Evolutionary conservation across 768 basidiomycete genomes (phyloP), one percentile per base, ranked within the genome.

Genomic region (Hygrocybe coccinea): DNA sequence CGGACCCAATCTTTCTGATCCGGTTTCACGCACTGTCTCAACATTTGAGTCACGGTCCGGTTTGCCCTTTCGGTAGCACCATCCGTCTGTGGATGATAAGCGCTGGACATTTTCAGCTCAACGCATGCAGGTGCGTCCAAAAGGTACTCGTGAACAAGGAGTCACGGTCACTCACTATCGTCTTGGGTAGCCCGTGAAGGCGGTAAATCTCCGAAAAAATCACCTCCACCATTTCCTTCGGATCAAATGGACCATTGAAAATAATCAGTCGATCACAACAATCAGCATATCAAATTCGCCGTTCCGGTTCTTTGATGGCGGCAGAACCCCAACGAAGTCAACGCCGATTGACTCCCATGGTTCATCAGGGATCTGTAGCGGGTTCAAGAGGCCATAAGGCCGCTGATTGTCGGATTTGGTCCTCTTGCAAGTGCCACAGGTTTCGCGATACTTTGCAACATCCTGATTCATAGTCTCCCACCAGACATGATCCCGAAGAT

Each of bases 61-160:
- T 70, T 71, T 0, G 70, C 68, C 2, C 66, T 56, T 59, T 75
- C 72, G 1, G 67, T 70, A 1, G 64, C 55, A 1, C 73, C 73
- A 58, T 72, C 63, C 5, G 54, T 48, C 17, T 49, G 33, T 24
- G 54, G 54, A 38, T 55, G 54, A 34, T 55, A 55, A 2, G n/a
- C 69, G 61, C 55, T 74, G 60, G 25, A 71, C 72, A 58, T 74
- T 67, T 50, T 62, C 52, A 46, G 50, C 50, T 54, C 43, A 17
- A 17, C 45, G 54, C 63, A 56, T 53, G 56, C 48, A 35, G 59
- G 54, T n/a, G 65, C 48, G 4, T 50, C 57, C 52, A 56, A 39
- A 52, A 63, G 3, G 5, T 19, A 11, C 39, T 41, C 0, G 60
- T 62, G 49, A 59, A 63, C 11, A 55, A n/a, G 21, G 43, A 1